A percentile compares a stretch with the other conserved stretches of the same genome.
Conservation (phyloP, 2,329 filamentous ascomycete species). For the Cercospora sojina region DNA sequence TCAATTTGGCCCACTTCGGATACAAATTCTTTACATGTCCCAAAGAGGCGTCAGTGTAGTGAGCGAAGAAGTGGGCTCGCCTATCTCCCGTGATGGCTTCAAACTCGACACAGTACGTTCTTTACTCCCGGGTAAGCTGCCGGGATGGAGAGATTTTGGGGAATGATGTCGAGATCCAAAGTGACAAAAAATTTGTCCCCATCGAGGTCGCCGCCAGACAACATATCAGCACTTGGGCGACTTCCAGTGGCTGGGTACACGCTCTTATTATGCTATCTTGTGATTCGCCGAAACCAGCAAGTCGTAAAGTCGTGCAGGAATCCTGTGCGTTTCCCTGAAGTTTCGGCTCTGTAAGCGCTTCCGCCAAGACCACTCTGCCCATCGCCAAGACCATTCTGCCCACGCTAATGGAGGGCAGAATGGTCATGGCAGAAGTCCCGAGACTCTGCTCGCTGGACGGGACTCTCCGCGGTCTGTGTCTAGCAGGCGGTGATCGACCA, state of each 20-base stretch:
- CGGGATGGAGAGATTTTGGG: conserved; percentile 1
- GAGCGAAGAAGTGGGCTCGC: conserved; percentile 12
- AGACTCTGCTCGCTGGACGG: too few species aligned
- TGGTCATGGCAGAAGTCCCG: too few species aligned
- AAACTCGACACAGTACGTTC: conserved; percentile 6
- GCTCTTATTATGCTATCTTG: background rate
- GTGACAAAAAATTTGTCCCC: conserved; percentile 18
- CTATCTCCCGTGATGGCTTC: conserved; percentile 9
- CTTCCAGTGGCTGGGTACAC: conserved; percentile 11
- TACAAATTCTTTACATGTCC: too few species aligned
- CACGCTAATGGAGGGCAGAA: too few species aligned
- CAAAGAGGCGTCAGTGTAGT: too few species aligned
- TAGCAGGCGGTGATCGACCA: too few species aligned
- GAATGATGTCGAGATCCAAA: conserved; percentile 17
- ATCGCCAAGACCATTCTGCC: too few species aligned
- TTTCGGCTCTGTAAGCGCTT: background rate
- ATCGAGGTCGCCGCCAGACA: conserved; percentile 18
- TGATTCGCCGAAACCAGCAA: background rate
- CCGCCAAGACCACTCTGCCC: background rate
- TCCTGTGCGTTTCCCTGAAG: background rate
- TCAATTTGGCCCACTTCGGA: too few species aligned
- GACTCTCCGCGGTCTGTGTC: too few species aligned
- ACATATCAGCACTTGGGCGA: conserved; percentile 17
- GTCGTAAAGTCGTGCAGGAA: background rate
- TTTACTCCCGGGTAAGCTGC: conserved; percentile 14